Evolutionary conservation across 2,329 filamentous ascomycete genomes (phyloP), one percentile per base, ranked within the genome.

Genomic region (Sporothrix humicola): DNA sequence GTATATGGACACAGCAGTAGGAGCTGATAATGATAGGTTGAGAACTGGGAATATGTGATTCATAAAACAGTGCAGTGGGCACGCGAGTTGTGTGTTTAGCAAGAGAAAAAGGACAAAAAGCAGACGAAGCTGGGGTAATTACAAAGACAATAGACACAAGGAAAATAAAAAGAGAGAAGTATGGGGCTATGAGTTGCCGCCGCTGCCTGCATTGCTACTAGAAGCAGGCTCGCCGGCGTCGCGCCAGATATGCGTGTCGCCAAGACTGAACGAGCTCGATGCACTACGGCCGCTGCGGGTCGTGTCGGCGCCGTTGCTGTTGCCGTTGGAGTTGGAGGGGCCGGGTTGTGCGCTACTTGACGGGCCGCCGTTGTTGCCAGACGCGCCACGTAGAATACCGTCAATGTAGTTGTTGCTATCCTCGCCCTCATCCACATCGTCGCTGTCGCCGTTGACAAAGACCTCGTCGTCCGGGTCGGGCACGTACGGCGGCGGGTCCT

Each of bases 181-280:
- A 12, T 23, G 12, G 52, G 54, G 44, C 48, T 73, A 66, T n/a
- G 52, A 26, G 50, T 59, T 63, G 13, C n/a, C 23, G 13, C 26
- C n/a, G 50, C 5, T 50, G n/a, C 31, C 23, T 1, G 26, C 56
- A n/a, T 65, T 42, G 10, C n/a, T 37, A 9, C 71, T 20, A 1
- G 48, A 48, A 2, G 15, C n/a, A 5, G 56, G 37, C 15, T 3
- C 23, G 23, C 48, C 61, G n/a, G 46, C 48, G 2, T 84, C 81
- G 72, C 85, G 81, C 85, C 85, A 87, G 15, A 87, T 82, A 76
- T 87, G 84, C 12, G 85, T 86, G 77, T 87, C 85, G 3, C 85
- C 85, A 3, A 86, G 77, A 73, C 85, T 86, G 48, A 86, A 77
- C 31, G 82, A 83, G 75, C 84, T 86, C 56, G 82, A 79, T 26